A percentile compares a stretch with the other conserved stretches of the same genome.
Conservation (phyloP, 2,329 filamentous ascomycete genomes). For the Aspergillus piperis region DNA sequence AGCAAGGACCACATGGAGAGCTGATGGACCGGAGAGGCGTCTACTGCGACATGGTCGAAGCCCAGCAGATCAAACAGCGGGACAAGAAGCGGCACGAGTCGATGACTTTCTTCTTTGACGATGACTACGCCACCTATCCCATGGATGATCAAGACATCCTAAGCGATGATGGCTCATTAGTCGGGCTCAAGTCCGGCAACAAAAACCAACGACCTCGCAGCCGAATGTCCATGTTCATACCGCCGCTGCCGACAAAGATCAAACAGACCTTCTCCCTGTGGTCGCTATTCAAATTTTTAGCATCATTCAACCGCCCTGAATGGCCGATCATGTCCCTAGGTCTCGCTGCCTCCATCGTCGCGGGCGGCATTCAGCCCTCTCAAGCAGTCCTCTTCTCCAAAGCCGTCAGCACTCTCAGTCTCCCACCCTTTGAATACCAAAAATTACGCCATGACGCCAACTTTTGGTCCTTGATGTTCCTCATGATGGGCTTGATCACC, state of each 20-base stretch:
- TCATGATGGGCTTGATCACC: conserved; percentile 74
- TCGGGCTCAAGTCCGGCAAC: conserved; percentile 9
- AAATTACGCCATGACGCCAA: conserved; percentile 67
- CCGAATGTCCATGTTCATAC: conserved; percentile 12
- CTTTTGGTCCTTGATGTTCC: conserved; percentile 84
- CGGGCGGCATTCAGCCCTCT: conserved; percentile 73
- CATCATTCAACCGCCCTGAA: conserved; percentile 73
- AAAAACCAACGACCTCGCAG: background rate
- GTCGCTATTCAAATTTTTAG: conserved; percentile 74
- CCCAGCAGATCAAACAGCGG: conserved; percentile 56
- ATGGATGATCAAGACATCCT: conserved; percentile 2
- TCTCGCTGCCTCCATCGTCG: conserved; percentile 70
- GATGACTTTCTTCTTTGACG: conserved; percentile 17
- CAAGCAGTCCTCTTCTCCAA: conserved; percentile 83
- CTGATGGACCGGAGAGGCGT: conserved; percentile 67
- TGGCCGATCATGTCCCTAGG: conserved; percentile 70
- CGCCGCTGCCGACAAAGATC: conserved; percentile 37
- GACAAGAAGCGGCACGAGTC: conserved; percentile 7
- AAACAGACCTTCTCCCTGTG: conserved; percentile 52
- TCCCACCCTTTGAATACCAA: conserved; percentile 53
- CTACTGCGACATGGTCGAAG: conserved; percentile 78
- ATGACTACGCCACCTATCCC: conserved; percentile 5
- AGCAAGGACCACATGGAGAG: conserved; percentile 79
- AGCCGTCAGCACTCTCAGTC: conserved; percentile 69
- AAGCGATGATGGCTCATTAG: conserved; percentile 16